phyloP scores from a whole-genome alignment of 2,329 filamentous ascomycete species.

The Neopestalotiopsis sp. region DNA sequence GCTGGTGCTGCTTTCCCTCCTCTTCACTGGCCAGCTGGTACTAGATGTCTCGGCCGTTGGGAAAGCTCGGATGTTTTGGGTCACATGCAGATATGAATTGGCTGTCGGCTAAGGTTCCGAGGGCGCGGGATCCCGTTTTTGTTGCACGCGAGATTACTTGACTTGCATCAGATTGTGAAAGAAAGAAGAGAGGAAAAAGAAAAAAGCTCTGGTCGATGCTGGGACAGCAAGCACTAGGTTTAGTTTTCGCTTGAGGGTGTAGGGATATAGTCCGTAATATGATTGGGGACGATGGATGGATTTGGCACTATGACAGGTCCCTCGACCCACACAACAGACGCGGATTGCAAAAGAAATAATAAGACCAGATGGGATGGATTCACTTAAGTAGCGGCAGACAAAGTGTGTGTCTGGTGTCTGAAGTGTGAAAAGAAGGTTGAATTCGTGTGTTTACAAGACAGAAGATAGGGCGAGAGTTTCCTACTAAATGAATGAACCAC shows the following conservation, averaged over 20 bases:
- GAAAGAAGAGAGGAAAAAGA: neutral
- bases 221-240: neutral
- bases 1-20: neutral
- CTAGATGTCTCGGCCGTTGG: neutral
- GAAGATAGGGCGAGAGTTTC: neutral
- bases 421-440: slow-evolving; percentile 1
- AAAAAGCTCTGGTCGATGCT: neutral
- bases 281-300: neutral
- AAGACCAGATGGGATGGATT: too few relatives aligned
- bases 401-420: too few relatives aligned
- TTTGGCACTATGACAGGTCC: slow-evolving; percentile 3
- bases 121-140: neutral
- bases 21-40: neutral
- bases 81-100: neutral
- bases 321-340: neutral
- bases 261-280: neutral
- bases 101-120: neutral
- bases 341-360: too few relatives aligned
- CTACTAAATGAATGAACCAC: slow-evolving; percentile 4
- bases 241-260: neutral
- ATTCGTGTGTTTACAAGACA: neutral
- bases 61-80: neutral
- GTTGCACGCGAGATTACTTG: neutral
- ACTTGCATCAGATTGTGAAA: neutral
- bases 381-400: too few relatives aligned